phyloP scores from a whole-genome alignment of 2,329 filamentous ascomycete species.

The Drechslerella coelobrocha region DNA sequence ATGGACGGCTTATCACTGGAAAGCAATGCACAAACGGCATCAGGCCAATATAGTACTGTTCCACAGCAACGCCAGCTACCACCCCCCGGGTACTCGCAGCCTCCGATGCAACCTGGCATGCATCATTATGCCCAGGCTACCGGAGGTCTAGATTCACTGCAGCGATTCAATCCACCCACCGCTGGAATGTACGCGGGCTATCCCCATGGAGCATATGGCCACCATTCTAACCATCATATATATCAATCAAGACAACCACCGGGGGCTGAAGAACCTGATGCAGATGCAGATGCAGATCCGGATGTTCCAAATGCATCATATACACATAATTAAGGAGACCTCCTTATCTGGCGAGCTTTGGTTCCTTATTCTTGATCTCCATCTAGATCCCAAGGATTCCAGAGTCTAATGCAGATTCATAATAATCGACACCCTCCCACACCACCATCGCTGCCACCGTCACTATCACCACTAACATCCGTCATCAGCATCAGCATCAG shows the following conservation, averaged over 20 bases:
- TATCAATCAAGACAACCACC: slow-evolving; percentile 51
- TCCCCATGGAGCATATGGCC: slow-evolving; percentile 39
- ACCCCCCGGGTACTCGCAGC: slow-evolving; percentile 73
- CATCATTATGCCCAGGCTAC: slow-evolving; percentile 72
- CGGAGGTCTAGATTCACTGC: slow-evolving; percentile 54
- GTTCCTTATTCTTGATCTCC: too few relatives aligned
- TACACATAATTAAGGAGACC: slow-evolving; percentile 43
- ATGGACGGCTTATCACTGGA: slow-evolving; percentile 65
- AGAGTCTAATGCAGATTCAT: too few relatives aligned
- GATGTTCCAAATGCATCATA: slow-evolving; percentile 54
- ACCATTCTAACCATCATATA: slow-evolving; percentile 36
- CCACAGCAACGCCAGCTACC: slow-evolving; percentile 71
- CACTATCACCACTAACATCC: too few relatives aligned
- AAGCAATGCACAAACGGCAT: slow-evolving; percentile 62
- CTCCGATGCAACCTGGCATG: slow-evolving; percentile 64
- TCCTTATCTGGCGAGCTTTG: neutral
- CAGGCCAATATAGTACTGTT: slow-evolving; percentile 62
- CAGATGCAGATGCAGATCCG: slow-evolving; percentile 54
- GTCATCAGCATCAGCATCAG: too few relatives aligned
- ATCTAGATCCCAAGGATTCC: neutral
- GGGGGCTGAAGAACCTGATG: slow-evolving; percentile 53
- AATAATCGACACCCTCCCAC: too few relatives aligned
- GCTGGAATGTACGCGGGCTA: slow-evolving; percentile 40
- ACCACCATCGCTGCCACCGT: too few relatives aligned
- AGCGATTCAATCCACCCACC: slow-evolving; percentile 41